Conservation (phyloP, 2,329 filamentous ascomycete species). For the Arthrobotrys megalospora region DNA sequence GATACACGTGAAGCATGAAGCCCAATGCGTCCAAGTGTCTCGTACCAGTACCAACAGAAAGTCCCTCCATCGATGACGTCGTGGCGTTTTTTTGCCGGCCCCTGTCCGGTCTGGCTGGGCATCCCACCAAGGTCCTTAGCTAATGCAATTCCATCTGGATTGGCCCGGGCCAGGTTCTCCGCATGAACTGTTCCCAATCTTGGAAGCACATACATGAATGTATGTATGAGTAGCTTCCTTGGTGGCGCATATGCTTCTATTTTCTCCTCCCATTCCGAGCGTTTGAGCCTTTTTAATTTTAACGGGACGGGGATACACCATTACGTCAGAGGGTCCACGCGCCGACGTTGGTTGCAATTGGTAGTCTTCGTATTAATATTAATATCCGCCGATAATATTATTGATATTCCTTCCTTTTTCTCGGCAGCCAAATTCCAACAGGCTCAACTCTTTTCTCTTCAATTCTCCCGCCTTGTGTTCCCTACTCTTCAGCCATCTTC, state of each 20-base stretch:
- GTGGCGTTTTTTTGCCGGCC: constrained; percentile 35
- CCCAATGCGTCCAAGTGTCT: neutral
- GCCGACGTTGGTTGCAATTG: too few species aligned
- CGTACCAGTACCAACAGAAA: neutral
- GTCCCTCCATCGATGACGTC: constrained; percentile 45
- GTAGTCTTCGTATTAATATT: too few species aligned
- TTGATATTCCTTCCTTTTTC: neutral
- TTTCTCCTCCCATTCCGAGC: neutral
- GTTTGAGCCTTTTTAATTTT: too few species aligned
- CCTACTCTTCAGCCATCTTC: too few species aligned
- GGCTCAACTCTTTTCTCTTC: neutral
- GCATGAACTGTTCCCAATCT: constrained; percentile 15
- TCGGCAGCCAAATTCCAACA: neutral
- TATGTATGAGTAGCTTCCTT: neutral
- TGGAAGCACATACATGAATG: neutral
- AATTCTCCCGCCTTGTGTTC: neutral
- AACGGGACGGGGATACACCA: neutral
- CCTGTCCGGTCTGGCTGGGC: neutral
- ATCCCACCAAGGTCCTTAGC: neutral
- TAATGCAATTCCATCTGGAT: neutral
- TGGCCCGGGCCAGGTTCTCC: constrained; percentile 9
- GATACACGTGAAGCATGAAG: constrained; percentile 35
- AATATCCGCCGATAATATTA: neutral
- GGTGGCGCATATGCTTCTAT: constrained; percentile 2
- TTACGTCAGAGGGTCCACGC: neutral